These are phyloP conservation scores for Saksenaea vasiformis DNA, from an alignment of 371 early-diverging fungal species.

Conservation along the genomic window DNA sequence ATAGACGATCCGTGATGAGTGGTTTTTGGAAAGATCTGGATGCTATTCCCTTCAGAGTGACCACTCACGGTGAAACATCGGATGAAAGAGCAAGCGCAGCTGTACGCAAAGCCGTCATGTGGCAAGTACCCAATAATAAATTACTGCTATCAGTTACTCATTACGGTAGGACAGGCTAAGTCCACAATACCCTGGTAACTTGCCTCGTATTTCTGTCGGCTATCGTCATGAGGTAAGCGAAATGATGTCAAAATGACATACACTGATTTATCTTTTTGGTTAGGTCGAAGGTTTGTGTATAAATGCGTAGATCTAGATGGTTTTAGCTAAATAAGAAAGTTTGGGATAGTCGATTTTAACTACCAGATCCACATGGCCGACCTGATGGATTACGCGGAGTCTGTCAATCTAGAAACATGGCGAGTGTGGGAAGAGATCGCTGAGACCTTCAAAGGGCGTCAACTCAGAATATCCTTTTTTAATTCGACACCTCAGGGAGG, in stretches of 20 bases:
- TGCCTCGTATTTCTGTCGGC: constrained; percentile 12
- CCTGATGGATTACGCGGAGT: constrained; percentile 57
- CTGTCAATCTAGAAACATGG: constrained; percentile 65
- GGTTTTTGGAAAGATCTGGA: constrained; percentile 78
- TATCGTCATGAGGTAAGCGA: constrained; percentile 42
- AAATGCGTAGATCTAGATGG: constrained; percentile 18
- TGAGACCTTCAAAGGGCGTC: constrained; percentile 47
- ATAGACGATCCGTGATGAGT: constrained; percentile 39
- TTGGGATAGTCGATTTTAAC: constrained; percentile 66
- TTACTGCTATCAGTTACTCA: not conserved
- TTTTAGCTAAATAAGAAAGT: constrained; percentile 23
- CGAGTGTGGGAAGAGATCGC: constrained; percentile 54
- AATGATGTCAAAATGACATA: not conserved
- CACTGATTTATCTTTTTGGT: not conserved
- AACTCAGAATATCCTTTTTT: constrained; percentile 71
- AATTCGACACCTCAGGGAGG: constrained; percentile 90
- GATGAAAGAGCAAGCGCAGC: constrained; percentile 79
- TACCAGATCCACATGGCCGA: constrained; percentile 64
- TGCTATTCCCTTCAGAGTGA: constrained; percentile 68
- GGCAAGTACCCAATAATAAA: constrained; percentile 35
- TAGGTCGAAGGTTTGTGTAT: constrained; percentile 52
- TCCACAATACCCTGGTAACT: constrained; percentile 70
- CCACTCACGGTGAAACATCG: constrained; percentile 55
- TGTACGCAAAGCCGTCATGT: constrained; percentile 68
- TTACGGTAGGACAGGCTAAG: constrained; percentile 48